Percentiles rank a stretch among this genome's conserved stretches.
Conservation (phyloP, 305 asterid species). For the Solanum chacoense region DNA sequence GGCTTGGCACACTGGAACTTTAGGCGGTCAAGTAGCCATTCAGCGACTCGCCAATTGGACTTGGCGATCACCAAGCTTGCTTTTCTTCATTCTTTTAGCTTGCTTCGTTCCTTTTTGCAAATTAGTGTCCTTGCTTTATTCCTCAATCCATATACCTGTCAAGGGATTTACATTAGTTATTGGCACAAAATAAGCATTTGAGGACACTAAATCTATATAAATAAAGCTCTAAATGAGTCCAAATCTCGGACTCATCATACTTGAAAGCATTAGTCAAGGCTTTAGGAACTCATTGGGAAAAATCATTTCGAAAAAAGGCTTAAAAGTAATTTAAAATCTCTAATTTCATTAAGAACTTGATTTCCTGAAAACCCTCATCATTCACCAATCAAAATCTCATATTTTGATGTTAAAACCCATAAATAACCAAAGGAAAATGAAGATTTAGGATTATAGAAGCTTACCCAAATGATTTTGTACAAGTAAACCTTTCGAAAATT, state of each 20-base stretch:
- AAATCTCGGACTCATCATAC: background rate
- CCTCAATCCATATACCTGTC: background rate
- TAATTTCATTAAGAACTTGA: background rate
- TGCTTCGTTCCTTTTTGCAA: background rate
- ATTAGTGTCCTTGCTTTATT: background rate
- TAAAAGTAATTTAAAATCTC: background rate
- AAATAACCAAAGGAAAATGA: background rate
- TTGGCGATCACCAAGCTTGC: background rate
- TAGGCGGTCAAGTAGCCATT: background rate
- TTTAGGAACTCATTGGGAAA: background rate
- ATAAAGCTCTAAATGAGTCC: background rate
- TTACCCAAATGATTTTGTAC: background rate
- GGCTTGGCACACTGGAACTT: background rate
- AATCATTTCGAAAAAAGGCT: background rate
- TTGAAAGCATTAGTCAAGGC: background rate
- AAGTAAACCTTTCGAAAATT: background rate
- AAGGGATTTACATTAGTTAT: background rate
- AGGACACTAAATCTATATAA: background rate
- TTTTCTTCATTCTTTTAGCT: background rate
- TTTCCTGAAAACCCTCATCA: background rate
- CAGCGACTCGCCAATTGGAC: background rate
- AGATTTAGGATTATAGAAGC: background rate
- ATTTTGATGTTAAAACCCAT: background rate
- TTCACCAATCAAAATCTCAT: background rate
- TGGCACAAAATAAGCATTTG: background rate